phyloP scores from a whole-genome alignment of 371 early-diverging fungal genomes.

The Rhizopus delemar region DNA sequence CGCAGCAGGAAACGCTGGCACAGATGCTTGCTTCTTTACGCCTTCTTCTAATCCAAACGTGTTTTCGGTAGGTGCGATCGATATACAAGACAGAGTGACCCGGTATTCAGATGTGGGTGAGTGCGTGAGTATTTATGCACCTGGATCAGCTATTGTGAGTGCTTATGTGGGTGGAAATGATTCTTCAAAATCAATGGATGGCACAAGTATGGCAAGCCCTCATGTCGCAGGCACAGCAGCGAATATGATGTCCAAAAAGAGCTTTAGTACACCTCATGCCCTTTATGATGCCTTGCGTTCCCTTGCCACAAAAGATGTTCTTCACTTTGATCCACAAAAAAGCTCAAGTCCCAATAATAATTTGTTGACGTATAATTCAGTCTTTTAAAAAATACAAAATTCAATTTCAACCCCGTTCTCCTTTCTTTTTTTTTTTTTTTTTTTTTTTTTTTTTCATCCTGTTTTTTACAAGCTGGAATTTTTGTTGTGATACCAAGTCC shows the following conservation, averaged over 20 bases:
- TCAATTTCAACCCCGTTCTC: background rate
- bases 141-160: conserved; percentile 48
- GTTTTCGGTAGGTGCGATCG: conserved; percentile 69
- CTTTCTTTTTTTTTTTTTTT: too few species aligned
- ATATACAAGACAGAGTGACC: conserved; percentile 46
- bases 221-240: conserved; percentile 64
- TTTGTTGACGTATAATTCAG: conserved; percentile 19
- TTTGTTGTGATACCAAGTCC: too few species aligned
- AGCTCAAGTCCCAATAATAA: conserved; percentile 17
- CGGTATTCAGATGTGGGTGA: conserved; percentile 55
- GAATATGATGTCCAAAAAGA: conserved; percentile 31
- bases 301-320: conserved; percentile 19
- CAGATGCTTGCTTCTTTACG: conserved; percentile 69
- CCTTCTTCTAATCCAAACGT: conserved; percentile 65
- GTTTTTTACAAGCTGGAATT: too few species aligned
- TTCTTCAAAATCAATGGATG: conserved; percentile 53
- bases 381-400: conserved; percentile 4
- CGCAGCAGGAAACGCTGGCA: conserved; percentile 74
- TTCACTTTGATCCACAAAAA: conserved; percentile 3
- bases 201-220: conserved; percentile 77
- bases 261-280: conserved; percentile 22
- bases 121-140: conserved; percentile 62
- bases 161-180: conserved; percentile 44
- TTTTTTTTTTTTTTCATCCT: too few species aligned
- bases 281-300: conserved; percentile 22